Conservation (phyloP, 2,329 filamentous ascomycete genomes). For the Verticillium tricorpus region DNA sequence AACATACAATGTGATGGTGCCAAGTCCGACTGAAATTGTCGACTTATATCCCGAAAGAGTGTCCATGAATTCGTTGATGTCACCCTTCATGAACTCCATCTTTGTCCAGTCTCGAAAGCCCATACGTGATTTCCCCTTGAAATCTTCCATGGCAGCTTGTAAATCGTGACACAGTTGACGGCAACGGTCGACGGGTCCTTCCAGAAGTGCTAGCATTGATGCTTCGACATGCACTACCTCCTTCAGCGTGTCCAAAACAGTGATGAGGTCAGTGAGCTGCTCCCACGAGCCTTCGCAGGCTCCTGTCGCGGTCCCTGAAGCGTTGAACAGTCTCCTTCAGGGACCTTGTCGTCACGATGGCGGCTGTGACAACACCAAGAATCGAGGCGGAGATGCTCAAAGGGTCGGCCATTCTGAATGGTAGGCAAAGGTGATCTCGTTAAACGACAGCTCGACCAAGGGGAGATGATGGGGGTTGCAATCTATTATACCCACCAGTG, state of each 20-base stretch:
- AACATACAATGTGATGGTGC: conserved; percentile 28
- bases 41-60: conserved; percentile 31
- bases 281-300: conserved; percentile 16
- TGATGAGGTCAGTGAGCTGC: no score
- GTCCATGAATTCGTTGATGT: conserved; percentile 35
- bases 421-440: no score
- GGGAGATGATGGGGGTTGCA: no score
- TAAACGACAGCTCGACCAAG: no score
- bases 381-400: conserved; percentile 26
- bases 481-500: no score
- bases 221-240: conserved; percentile 17
- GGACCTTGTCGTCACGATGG: conserved; percentile 26
- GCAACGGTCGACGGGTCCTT: conserved; percentile 30
- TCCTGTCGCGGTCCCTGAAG: conserved; percentile 24
- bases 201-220: conserved; percentile 24
- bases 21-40: conserved; percentile 31
- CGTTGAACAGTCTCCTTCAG: conserved; percentile 26
- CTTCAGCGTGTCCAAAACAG: conserved; percentile 24
- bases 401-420: conserved; percentile 15
- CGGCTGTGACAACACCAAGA: conserved; percentile 25
- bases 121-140: conserved; percentile 24
- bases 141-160: conserved; percentile 27
- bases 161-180: conserved; percentile 30
- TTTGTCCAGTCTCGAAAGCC: conserved; percentile 31
- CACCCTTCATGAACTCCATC: conserved; percentile 34